A percentile compares a stretch with the other conserved stretches of the same genome.
Conservation (phyloP, 2,329 filamentous ascomycete species). For the Trichoderma endophyticum region DNA sequence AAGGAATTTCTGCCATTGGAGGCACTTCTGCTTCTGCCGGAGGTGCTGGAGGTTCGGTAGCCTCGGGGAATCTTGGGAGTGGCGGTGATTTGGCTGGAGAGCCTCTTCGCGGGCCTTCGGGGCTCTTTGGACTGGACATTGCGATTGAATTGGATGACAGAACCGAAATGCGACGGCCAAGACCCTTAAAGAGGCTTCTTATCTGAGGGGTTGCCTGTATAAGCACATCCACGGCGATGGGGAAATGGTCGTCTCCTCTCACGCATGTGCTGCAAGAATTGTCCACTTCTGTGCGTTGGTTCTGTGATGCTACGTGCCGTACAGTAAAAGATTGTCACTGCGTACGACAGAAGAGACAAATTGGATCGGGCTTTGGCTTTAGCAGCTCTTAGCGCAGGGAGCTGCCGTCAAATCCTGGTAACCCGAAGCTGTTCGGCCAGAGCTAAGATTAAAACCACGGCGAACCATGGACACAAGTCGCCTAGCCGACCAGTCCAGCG, state of each 20-base stretch:
- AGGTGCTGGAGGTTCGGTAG: neutral
- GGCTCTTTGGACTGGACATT: neutral
- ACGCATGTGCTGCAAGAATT: neutral
- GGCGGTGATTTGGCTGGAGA: neutral
- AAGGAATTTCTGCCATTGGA: neutral
- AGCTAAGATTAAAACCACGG: neutral
- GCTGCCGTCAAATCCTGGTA: slow-evolving; percentile 6
- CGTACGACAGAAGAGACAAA: neutral
- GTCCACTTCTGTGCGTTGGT: neutral
- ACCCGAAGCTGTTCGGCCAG: neutral
- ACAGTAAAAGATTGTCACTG: neutral
- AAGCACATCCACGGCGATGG: neutral
- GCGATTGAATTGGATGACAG: neutral
- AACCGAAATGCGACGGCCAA: neutral
- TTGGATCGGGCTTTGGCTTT: neutral
- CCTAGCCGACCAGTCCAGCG: neutral
- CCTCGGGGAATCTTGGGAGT: neutral
- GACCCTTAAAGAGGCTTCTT: neutral
- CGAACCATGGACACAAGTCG: slow-evolving; percentile 5
- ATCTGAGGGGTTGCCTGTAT: neutral
- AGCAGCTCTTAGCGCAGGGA: slow-evolving; percentile 12
- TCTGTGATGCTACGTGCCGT: neutral
- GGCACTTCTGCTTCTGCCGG: neutral
- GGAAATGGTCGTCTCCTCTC: neutral
- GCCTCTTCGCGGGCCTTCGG: neutral